phyloP scores from a whole-genome alignment of 108 stramenopile genomes.

The Pseudonitzschia multiseries region DNA sequence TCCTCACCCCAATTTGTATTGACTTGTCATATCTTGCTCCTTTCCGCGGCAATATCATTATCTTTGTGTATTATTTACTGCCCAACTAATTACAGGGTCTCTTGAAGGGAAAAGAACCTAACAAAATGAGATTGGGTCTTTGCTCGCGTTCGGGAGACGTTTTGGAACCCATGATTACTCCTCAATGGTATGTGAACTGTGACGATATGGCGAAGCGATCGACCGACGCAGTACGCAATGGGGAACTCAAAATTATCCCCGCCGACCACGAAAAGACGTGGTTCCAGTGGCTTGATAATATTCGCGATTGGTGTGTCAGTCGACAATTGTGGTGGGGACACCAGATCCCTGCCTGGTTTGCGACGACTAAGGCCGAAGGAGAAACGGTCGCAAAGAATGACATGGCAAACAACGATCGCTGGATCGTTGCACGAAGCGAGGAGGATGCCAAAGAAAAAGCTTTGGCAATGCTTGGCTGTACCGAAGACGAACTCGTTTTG shows the following conservation, averaged over 20 bases:
- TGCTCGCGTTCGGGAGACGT: constrained; percentile 98
- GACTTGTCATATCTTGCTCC: not conserved
- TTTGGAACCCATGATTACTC: constrained; percentile 98
- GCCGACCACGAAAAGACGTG: constrained; percentile 93
- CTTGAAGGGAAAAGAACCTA: constrained; percentile 91
- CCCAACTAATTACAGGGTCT: constrained; percentile 65
- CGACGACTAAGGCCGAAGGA: constrained; percentile 59
- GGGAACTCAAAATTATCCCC: constrained; percentile 93
- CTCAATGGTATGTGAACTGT: constrained; percentile 99
- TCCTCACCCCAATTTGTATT: not conserved
- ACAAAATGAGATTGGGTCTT: constrained; percentile 95
- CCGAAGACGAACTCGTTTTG: constrained; percentile 75
- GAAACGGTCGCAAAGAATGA: constrained; percentile 67
- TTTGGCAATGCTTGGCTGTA: constrained; percentile 73
- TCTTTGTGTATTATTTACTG: too few species aligned
- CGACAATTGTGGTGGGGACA: constrained; percentile 99
- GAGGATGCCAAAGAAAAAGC: constrained; percentile 89
- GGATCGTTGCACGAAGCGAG: constrained; percentile 94
- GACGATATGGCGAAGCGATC: constrained; percentile 91
- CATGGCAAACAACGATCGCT: constrained; percentile 88
- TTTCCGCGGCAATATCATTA: too few species aligned
- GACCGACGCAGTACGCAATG: constrained; percentile 92
- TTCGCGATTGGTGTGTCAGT: constrained; percentile 97
- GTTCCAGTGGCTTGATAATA: constrained; percentile 98
- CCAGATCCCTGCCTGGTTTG: constrained; percentile 99